Evolutionary conservation across 179 eudicot species (phyloP).

Genomic region (Carnegiea gigantea): DNA sequence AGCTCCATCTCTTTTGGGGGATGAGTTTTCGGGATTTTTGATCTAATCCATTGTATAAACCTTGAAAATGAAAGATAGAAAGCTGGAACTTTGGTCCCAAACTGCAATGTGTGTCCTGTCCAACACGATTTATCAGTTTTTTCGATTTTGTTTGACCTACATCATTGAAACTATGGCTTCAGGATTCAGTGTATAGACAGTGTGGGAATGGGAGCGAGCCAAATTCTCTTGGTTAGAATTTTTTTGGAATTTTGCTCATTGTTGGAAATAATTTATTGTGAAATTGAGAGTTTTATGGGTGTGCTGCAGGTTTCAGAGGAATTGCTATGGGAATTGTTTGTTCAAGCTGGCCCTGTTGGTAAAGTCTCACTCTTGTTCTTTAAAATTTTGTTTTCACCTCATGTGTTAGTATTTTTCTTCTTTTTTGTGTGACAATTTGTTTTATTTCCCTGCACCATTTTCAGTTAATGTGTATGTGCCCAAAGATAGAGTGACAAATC

Average conservation of each 20-base stretch:
- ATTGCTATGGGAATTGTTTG: constrained; percentile 86
- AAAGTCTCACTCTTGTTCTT: constrained; percentile 14
- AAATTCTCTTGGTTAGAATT: background rate
- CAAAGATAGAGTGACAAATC: constrained; percentile 94
- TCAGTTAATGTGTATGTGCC: constrained; percentile 97
- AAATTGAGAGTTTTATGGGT: constrained; percentile 3
- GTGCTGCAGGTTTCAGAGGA: constrained; percentile 65
- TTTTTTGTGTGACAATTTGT: background rate
- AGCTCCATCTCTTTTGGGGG: background rate
- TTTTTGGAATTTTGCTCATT: background rate
- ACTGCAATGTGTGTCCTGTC: background rate
- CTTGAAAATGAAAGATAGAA: background rate
- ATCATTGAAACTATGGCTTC: background rate
- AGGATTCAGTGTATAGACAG: background rate
- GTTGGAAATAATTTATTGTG: background rate
- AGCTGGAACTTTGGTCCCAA: background rate
- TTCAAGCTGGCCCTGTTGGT: constrained; percentile 98
- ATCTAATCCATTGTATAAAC: background rate
- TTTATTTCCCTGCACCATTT: constrained; percentile 11
- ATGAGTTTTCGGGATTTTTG: background rate
- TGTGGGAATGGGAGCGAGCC: background rate
- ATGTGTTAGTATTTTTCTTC: background rate
- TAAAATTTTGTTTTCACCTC: background rate
- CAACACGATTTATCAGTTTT: background rate
- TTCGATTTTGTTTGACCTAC: background rate